Conservation (phyloP, 2,329 filamentous ascomycete species). For the Penicillium rolfsii region DNA sequence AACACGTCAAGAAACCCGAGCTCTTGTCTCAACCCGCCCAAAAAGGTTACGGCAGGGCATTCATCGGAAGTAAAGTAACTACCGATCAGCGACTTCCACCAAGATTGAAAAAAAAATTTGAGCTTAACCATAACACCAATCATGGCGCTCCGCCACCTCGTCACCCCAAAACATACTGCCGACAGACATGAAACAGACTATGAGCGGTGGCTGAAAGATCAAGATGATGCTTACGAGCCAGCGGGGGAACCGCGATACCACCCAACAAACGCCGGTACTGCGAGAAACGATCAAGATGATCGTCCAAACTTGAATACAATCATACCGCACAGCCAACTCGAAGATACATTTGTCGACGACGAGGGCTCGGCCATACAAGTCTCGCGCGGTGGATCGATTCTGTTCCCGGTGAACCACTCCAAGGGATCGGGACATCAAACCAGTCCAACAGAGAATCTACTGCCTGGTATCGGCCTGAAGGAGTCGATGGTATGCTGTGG, state of each 20-base stretch:
- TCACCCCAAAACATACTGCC: background rate
- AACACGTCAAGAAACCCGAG: no score
- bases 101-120: background rate
- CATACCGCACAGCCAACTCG: background rate
- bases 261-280: background rate
- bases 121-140: no score
- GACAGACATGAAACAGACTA: constrained; percentile 3
- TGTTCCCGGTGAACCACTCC: background rate
- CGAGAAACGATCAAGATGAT: background rate
- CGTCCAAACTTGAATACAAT: background rate
- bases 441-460: background rate
- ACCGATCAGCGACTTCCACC: background rate
- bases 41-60: no score
- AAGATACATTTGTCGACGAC: background rate
- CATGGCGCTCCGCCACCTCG: background rate
- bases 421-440: background rate
- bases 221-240: constrained; percentile 14
- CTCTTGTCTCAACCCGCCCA: no score
- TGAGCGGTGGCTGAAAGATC: constrained; percentile 8
- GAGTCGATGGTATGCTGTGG: background rate
- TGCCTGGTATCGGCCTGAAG: background rate
- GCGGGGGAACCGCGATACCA: background rate
- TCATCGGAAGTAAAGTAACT: background rate
- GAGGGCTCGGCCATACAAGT: background rate
- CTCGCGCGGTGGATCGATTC: background rate